phyloP scores from a whole-genome alignment of 2,329 filamentous ascomycete species.

The Trichoderma sp. region DNA sequence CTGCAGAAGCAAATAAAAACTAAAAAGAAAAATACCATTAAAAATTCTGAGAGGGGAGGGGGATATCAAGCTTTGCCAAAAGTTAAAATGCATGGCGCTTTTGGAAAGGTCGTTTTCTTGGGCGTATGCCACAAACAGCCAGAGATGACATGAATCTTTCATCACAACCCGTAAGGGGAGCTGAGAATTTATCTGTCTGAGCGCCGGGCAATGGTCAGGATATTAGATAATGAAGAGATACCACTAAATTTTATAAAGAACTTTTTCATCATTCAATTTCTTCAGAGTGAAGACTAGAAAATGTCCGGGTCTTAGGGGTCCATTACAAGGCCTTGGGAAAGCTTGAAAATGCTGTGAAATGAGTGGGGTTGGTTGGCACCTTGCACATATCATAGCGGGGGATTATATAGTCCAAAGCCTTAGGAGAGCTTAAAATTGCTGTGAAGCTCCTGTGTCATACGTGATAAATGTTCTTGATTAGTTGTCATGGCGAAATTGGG shows the following conservation, averaged over 20 bases:
- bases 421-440: too few relatives aligned
- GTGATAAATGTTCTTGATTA: too few relatives aligned
- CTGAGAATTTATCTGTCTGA: neutral
- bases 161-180: neutral
- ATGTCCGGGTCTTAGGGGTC: neutral
- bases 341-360: too few relatives aligned
- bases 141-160: neutral
- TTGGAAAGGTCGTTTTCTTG: neutral
- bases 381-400: too few relatives aligned
- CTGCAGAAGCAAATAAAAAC: neutral
- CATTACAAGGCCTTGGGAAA: too few relatives aligned
- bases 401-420: too few relatives aligned
- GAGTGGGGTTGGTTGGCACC: too few relatives aligned
- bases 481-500: too few relatives aligned
- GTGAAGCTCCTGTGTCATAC: too few relatives aligned
- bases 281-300: neutral
- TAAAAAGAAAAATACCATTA: neutral
- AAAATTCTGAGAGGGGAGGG: neutral
- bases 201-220: slow-evolving; percentile 8
- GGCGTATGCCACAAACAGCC: neutral
- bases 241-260: neutral
- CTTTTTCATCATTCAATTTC: neutral
- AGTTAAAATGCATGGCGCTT: slow-evolving; percentile 3
- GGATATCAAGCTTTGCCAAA: neutral
- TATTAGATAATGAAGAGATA: slow-evolving; percentile 22